Base-by-base conservation (phyloP, 192 early-diverging fungal species). In the Entomortierella lignicola region DNA sequence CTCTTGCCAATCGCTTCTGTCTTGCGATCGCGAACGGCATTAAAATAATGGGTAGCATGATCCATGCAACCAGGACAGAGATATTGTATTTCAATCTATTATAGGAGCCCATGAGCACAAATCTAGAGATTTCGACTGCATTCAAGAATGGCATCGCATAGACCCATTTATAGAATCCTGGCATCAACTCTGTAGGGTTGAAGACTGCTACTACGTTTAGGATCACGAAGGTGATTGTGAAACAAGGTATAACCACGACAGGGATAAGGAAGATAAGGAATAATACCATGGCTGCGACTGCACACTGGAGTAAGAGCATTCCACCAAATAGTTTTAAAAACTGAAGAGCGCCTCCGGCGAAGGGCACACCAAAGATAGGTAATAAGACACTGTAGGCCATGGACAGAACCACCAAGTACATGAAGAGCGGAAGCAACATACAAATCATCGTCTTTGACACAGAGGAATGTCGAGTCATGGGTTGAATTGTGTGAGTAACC, bases 71-170 rank as follows among this genome's bases (percentile, higher is more conserved):
- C 55, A 87, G 37, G 26, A 87, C 55, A 8, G 79, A 74, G 1
- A 85, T 37, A 31, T 84, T 84, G 43, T 60, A 66, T 26, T 66
- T 69, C 8, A 85, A 34, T 2, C 63, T 70, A 5, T 83, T 80
- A 25, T 75, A 82, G 6, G 69, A 80, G n/a, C 84, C 84, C 65
- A 82, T 87, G 18, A 83, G 61, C 15, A 87, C 74, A 43, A 71
- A 75, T 18, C 79, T 55, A 8, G 68, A 63, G 8, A 87, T 71
- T 30, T 77, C 73, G 0, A 83, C 67, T 5, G 82, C 86, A 44
- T 87, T 87, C 59, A 77, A 61, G 72, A 85, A 87, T 1, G 86
- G 86, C 69, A 84, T 73, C 13, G 81, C 77, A 26, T 82, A 82
- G 37, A 83, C 66, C 56, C 70, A 70, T 30, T 65, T 69, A 54